Percentiles rank a stretch among this genome's conserved stretches.
phyloP scores from a whole-genome alignment of 1,284 basidiomycete species.

The Naganishia liquefaciens region DNA sequence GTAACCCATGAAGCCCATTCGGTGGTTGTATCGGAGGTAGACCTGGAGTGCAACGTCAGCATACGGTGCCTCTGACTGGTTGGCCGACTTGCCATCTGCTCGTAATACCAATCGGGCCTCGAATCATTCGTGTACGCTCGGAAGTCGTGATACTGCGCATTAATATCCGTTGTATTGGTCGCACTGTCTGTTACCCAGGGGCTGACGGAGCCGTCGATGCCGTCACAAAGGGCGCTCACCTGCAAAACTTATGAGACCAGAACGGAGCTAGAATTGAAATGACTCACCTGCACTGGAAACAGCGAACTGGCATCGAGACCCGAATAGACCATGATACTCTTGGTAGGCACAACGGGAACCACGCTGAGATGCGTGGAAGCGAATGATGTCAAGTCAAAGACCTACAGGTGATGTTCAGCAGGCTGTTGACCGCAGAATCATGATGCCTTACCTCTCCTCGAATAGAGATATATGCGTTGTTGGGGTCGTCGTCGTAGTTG shows the following conservation, averaged over 20 bases:
- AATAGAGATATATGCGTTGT: constrained; percentile 77
- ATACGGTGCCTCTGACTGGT: background rate
- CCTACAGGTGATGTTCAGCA: constrained; percentile 33
- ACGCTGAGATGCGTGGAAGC: constrained; percentile 63
- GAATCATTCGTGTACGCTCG: constrained; percentile 81
- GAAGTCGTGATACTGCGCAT: constrained; percentile 93
- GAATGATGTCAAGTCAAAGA: constrained; percentile 46
- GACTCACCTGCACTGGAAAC: constrained; percentile 86
- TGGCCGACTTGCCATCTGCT: constrained; percentile 64
- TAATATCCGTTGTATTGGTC: constrained; percentile 75
- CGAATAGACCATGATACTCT: constrained; percentile 78
- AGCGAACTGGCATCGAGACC: constrained; percentile 73
- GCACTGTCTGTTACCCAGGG: constrained; percentile 80
- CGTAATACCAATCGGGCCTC: constrained; percentile 96
- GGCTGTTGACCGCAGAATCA: background rate
- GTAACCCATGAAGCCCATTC: constrained; percentile 86
- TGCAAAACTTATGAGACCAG: constrained; percentile 41
- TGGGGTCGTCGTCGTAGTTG: constrained; percentile 64
- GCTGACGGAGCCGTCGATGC: constrained; percentile 74
- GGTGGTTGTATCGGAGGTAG: constrained; percentile 80
- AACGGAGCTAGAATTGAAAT: background rate
- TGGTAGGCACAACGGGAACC: constrained; percentile 73
- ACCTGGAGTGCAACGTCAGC: constrained; percentile 49
- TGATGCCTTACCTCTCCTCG: constrained; percentile 82
- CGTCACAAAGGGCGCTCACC: constrained; percentile 92